A percentile compares a stretch with the other conserved stretches of the same genome.
These are phyloP conservation scores for Dianthus caryophyllus DNA, from an alignment of 148 eudicot genomes.

Conservation along the genomic window DNA sequence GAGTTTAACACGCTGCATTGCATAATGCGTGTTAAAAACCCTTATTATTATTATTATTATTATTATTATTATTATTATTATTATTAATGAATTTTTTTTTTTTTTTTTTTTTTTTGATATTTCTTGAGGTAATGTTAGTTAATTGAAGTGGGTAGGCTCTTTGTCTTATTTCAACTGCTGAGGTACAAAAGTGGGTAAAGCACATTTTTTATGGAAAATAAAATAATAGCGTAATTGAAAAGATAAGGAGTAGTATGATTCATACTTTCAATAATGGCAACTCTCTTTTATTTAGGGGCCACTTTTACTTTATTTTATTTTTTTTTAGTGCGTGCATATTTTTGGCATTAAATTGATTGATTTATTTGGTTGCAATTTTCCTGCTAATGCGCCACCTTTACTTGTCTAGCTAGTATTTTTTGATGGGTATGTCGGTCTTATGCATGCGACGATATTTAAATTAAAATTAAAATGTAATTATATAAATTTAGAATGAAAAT, in stretches of 20 bases:
- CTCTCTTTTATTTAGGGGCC: constrained; percentile 7
- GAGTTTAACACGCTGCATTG: too few species aligned
- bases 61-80: too few species aligned
- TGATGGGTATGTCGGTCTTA: too few species aligned
- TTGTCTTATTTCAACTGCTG: constrained; percentile 28
- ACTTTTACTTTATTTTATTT: too few species aligned
- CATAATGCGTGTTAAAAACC: too few species aligned
- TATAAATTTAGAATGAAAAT: too few species aligned
- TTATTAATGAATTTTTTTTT: neutral
- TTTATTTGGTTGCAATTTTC: constrained; percentile 1
- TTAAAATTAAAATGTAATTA: too few species aligned
- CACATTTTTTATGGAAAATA: neutral
- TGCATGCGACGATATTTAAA: too few species aligned
- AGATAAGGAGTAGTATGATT: constrained; percentile 17
- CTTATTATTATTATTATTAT: too few species aligned
- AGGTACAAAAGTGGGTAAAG: constrained; percentile 7
- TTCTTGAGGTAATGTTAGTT: constrained; percentile 20
- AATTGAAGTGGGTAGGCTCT: constrained; percentile 9
- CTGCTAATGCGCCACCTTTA: constrained; percentile 13
- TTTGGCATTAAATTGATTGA: constrained; percentile 12
- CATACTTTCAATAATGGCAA: constrained; percentile 14
- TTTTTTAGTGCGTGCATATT: constrained; percentile 5
- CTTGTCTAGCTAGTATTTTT: constrained; percentile 12
- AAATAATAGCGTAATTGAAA: constrained; percentile 5
- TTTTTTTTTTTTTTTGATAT: constrained; percentile 2